These are phyloP conservation scores for Annona cherimola DNA, from an alignment of 164 flowering plant species.

Conservation along the genomic window DNA sequence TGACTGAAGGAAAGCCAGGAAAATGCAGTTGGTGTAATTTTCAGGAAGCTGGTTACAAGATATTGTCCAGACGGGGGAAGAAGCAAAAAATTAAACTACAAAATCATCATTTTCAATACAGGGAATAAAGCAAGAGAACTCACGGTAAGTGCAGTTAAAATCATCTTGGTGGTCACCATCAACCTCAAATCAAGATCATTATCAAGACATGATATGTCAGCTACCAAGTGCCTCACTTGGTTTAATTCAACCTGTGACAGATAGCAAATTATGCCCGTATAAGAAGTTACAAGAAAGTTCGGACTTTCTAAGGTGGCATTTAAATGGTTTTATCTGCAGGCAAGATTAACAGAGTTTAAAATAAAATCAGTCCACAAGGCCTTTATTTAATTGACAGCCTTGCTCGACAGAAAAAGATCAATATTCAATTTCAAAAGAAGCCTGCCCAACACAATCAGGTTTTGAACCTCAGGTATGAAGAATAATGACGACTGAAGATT, in stretches of 20 bases:
- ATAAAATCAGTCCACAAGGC: neutral
- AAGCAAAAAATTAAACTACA: neutral
- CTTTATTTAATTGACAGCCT: neutral
- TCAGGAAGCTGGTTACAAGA: neutral
- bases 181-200: conserved; percentile 54
- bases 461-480: neutral
- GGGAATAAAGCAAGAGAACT: conserved; percentile 15
- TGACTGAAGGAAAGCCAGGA: neutral
- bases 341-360: neutral
- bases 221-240: conserved; percentile 45
- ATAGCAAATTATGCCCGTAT: neutral
- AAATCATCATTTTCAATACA: too few species aligned
- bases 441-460: neutral
- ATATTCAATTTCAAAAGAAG: neutral
- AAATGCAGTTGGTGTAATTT: neutral
- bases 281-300: neutral
- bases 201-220: conserved; percentile 47
- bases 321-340: neutral
- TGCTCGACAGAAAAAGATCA: neutral
- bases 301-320: neutral
- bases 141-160: conserved; percentile 24
- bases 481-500: neutral
- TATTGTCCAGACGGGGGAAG: neutral
- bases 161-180: conserved; percentile 40
- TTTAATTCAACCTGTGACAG: conserved; percentile 45